phyloP scores from a whole-genome alignment of 2,329 filamentous ascomycete species.

The Botrytis cinerea region DNA sequence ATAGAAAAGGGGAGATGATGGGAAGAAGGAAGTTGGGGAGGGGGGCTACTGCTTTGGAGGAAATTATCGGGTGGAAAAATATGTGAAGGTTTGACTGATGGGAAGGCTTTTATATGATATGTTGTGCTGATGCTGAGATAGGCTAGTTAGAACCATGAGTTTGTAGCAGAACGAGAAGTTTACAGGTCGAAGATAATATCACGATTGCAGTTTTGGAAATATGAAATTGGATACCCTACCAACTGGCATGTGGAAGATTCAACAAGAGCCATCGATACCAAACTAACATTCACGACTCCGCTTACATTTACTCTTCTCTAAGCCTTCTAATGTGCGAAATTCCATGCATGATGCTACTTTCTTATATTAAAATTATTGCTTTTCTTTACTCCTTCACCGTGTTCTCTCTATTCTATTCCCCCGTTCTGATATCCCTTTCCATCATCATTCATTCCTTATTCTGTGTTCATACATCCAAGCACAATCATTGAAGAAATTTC shows the following conservation, averaged over 20 bases:
- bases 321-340: accelerated
- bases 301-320: background rate
- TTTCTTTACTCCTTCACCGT: background rate
- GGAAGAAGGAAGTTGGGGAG: too few relatives aligned
- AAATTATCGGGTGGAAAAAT: background rate
- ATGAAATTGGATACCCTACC: background rate
- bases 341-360: background rate
- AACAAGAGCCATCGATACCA: background rate
- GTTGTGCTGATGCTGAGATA: background rate
- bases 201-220: background rate
- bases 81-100: too few relatives aligned
- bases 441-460: background rate
- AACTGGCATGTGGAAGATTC: background rate
- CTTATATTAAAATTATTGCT: background rate
- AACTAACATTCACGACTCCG: background rate
- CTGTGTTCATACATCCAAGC: too few relatives aligned
- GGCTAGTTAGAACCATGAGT: background rate
- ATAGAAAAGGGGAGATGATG: background rate
- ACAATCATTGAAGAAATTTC: too few relatives aligned
- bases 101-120: too few relatives aligned
- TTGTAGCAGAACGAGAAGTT: background rate
- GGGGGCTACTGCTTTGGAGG: background rate
- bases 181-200: background rate
- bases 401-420: background rate
- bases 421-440: background rate